Evolutionary conservation across 768 basidiomycete species (phyloP), one percentile per base, ranked within the genome.

Genomic region (Naganishia kalamii): DNA sequence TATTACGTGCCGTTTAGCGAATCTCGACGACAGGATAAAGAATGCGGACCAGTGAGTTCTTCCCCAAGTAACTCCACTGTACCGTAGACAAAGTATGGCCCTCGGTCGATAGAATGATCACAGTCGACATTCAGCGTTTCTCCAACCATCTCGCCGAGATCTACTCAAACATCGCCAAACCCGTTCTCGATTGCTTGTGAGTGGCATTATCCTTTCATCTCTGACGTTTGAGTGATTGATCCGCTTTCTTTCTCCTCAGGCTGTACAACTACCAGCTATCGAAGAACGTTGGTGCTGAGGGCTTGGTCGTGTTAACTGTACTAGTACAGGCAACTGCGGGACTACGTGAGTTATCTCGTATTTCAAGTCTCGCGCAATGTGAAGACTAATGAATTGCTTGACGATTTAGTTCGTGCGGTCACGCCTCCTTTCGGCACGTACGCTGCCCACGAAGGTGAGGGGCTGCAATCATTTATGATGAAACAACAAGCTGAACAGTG

Each of bases 191-290:
- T 51, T 75, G 75, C 23, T 70, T 77, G 75, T 75, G 60, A 64
- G 74, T 68, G 7, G 32, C 4, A 46, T n/a, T 15, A n/a, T 30
- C 25, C 13, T 11, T 15, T 10, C 27, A 27, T 52, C 33, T 6
- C 51, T 33, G 19, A 33, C 17, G n/a, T 4, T 35, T 15, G n/a
- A 8, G 19, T 19, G 1, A 1, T 52, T 21, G 10, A 35, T n/a
- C 54, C 23, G 44, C 35, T n/a, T 50, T 46, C 33, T 72, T 48
- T 17, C 41, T 21, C 46, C 30, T 32, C 47, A 90, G 94, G 49
- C 80, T 98, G 12, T 98, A 97, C 80, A 97, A 97, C 78, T 93
- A 91, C 69, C 93, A 97, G 74, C 82, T 98, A 7, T 89, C 91
- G 5, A 86, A 87, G 70, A 96, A 92, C 70, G 90, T 97, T 33